Conservation (phyloP, 345 rosid species). For the Populus deltoides region DNA sequence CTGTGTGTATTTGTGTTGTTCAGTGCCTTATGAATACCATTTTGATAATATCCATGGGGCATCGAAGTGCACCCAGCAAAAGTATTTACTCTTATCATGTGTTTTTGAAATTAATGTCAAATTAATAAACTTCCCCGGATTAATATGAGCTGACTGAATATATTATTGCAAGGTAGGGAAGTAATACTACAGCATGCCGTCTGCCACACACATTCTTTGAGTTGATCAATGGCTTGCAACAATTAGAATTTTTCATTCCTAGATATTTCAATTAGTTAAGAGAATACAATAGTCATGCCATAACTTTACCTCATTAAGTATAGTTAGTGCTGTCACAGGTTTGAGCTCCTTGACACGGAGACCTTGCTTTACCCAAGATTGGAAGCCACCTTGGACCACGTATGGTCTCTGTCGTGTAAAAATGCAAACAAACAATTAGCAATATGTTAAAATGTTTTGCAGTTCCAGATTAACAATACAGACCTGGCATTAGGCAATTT, state of each 20-base stretch:
- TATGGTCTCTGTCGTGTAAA: conserved; percentile 60
- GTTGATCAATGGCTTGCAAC: neutral
- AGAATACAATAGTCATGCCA: neutral
- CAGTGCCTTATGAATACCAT: neutral
- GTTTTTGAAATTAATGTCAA: neutral
- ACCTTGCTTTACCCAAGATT: conserved; percentile 76
- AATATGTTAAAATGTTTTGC: neutral
- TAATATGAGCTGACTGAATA: neutral
- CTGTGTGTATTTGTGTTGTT: neutral
- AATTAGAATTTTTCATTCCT: neutral
- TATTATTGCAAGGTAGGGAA: neutral
- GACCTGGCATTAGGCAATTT: neutral
- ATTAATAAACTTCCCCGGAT: neutral
- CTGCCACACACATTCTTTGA: neutral
- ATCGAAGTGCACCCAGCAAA: neutral
- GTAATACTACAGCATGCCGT: neutral
- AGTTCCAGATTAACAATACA: neutral
- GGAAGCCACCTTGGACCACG: conserved; percentile 81
- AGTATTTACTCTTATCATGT: neutral
- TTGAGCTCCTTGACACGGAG: conserved; percentile 75
- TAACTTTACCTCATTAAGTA: conserved; percentile 76
- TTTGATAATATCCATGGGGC: neutral
- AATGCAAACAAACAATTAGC: conserved; percentile 10
- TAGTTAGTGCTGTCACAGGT: conserved; percentile 67
- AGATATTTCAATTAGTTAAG: neutral